A percentile compares a stretch with the other conserved stretches of the same genome.
Conservation (phyloP, 495 filamentous ascomycete species). For the Halenospora varia region DNA sequence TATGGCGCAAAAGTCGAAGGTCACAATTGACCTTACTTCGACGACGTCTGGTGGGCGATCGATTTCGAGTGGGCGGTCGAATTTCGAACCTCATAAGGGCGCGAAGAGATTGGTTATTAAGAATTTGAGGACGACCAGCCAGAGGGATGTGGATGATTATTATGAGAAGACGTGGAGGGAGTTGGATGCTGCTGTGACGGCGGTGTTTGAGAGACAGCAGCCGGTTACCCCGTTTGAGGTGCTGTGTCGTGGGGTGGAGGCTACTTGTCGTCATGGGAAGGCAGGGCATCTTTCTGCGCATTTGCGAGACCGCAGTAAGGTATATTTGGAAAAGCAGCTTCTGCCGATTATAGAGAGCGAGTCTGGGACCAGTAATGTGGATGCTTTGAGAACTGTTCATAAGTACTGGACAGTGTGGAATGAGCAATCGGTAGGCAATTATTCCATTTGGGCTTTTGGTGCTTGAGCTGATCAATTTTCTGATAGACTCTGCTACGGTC, state of each 20-base stretch:
- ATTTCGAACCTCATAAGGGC: slow-evolving; percentile 53
- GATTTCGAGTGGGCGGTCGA: no score
- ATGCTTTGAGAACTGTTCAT: slow-evolving; percentile 60
- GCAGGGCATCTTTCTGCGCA: slow-evolving; percentile 59
- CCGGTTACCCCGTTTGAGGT: slow-evolving; percentile 72
- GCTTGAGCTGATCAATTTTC: slow-evolving; percentile 2
- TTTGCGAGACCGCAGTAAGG: slow-evolving; percentile 58
- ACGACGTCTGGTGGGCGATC: no score
- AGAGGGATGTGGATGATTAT: slow-evolving; percentile 61
- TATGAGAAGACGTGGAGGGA: slow-evolving; percentile 67
- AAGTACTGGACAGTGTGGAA: slow-evolving; percentile 77
- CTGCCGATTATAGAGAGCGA: slow-evolving; percentile 47
- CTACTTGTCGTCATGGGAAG: slow-evolving; percentile 73
- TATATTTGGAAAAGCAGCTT: slow-evolving; percentile 54
- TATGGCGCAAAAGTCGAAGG: no score
- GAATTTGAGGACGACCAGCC: slow-evolving; percentile 64
- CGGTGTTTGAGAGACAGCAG: slow-evolving; percentile 62
- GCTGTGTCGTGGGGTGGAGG: slow-evolving; percentile 85
- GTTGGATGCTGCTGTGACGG: slow-evolving; percentile 64
- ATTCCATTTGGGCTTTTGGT: not conserved
- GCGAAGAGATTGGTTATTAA: slow-evolving; percentile 84
- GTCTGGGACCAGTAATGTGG: slow-evolving; percentile 51
- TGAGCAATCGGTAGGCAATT: slow-evolving; percentile 58
- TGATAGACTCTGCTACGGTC: slow-evolving; percentile 67
- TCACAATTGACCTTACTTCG: slow-evolving; percentile 18